Evolutionary conservation across 176 grass and related monocot genomes (phyloP).

Genomic region (Aegilops bicornis): DNA sequence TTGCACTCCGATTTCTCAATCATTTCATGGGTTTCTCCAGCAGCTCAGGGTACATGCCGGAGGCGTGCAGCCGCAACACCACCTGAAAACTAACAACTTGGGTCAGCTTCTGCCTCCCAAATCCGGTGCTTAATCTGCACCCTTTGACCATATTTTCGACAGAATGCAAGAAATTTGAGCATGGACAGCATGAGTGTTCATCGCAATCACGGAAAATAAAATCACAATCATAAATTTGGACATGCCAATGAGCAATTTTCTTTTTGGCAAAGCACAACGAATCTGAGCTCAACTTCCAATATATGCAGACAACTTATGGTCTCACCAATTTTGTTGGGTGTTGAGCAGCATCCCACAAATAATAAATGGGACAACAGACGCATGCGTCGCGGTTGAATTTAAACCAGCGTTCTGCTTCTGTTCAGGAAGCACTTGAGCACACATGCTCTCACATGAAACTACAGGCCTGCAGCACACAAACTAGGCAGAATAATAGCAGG

Average conservation of each 20-base stretch:
- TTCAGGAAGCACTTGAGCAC: not conserved
- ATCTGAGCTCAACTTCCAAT: not conserved
- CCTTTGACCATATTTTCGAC: not conserved
- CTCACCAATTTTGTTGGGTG: not conserved
- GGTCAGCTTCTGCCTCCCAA: not conserved
- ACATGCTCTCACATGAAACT: not conserved
- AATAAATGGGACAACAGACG: not conserved
- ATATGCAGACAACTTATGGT: not conserved
- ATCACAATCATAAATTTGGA: not conserved
- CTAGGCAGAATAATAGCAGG: not conserved
- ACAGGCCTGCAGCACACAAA: not conserved
- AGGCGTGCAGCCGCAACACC: slow-evolving; percentile 12
- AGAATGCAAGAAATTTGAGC: not conserved
- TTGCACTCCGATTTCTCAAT: slow-evolving; percentile 10
- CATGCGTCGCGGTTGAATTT: not conserved
- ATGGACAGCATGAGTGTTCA: not conserved
- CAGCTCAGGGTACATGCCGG: not conserved
- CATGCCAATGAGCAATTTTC: not conserved
- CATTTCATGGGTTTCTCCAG: not conserved
- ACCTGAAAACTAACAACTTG: slow-evolving; percentile 32
- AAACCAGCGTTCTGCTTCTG: not conserved
- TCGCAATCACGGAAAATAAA: not conserved
- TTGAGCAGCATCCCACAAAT: slow-evolving; percentile 6
- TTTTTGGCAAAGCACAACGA: not conserved
- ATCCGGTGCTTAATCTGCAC: not conserved